These are phyloP conservation scores for Fraxinus sp. DNA, from an alignment of 305 asterid genomes.

Conservation along the genomic window DNA sequence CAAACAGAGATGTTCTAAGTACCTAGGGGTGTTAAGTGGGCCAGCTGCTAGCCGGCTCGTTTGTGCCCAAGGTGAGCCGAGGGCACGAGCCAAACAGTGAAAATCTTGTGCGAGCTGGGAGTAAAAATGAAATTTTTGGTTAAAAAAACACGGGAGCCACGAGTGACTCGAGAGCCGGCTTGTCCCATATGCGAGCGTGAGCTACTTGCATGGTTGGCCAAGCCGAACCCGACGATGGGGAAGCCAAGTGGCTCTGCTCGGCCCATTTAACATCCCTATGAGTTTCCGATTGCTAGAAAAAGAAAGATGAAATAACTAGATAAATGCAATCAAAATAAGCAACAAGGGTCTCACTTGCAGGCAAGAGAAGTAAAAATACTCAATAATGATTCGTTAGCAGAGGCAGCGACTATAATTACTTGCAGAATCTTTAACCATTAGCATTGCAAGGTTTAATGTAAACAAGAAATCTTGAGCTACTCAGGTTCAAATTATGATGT, in stretches of 20 bases:
- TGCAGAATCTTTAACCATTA: background rate
- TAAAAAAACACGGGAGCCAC: too few relatives aligned
- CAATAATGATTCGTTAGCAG: background rate
- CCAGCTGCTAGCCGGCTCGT: background rate
- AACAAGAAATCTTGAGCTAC: background rate
- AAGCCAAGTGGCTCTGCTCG: background rate
- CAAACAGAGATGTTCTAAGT: background rate
- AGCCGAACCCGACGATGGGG: background rate
- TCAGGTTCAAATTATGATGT: background rate
- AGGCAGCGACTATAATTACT: background rate
- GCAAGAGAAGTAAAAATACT: background rate
- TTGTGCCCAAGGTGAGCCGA: too few relatives aligned
- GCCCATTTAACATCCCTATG: background rate
- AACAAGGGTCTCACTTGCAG: background rate
- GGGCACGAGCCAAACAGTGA: too few relatives aligned
- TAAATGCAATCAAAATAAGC: background rate
- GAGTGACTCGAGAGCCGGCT: background rate
- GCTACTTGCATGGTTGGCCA: background rate
- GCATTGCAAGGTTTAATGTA: background rate
- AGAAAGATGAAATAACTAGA: background rate
- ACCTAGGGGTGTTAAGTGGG: background rate
- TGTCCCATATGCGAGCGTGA: background rate
- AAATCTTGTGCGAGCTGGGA: too few relatives aligned
- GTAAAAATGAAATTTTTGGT: too few relatives aligned
- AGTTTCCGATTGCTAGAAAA: background rate